Conservation (phyloP, 1,139 yeast genomes). For the Debaryomyces robertsiae region DNA sequence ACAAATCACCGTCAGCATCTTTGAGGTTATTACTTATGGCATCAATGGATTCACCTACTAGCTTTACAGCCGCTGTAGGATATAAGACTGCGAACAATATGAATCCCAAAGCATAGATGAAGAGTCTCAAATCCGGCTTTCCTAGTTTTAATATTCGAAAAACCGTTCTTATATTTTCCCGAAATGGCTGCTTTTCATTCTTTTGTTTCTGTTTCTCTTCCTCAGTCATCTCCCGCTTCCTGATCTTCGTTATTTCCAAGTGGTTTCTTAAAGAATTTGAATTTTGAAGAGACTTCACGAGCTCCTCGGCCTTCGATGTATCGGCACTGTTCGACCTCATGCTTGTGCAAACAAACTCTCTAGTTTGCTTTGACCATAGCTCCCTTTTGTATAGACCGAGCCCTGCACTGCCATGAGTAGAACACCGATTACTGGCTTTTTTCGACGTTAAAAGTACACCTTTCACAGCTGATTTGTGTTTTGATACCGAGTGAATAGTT, state of each 20-base stretch:
- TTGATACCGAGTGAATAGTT: constrained; percentile 1
- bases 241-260: constrained; percentile 31
- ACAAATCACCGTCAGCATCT: constrained; percentile 43
- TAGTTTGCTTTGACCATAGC: neutral
- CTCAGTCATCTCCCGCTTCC: constrained; percentile 31
- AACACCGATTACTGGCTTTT: neutral
- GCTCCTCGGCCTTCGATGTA: constrained; percentile 9
- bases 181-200: constrained; percentile 30
- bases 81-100: constrained; percentile 50
- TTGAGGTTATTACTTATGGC: constrained; percentile 40
- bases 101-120: constrained; percentile 43
- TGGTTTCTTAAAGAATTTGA: constrained; percentile 33
- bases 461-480: neutral
- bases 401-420: neutral
- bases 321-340: constrained; percentile 5
- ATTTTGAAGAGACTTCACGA: constrained; percentile 15
- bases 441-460: constrained; percentile 1
- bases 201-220: constrained; percentile 37
- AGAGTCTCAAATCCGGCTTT: constrained; percentile 42
- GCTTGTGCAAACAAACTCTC: constrained; percentile 8
- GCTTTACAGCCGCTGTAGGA: constrained; percentile 48
- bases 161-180: constrained; percentile 40
- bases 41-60: constrained; percentile 52
- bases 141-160: constrained; percentile 43
- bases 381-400: neutral